Base-by-base conservation (phyloP, 352 stramenopile species). In the Phytopythium delawarense region DNA sequence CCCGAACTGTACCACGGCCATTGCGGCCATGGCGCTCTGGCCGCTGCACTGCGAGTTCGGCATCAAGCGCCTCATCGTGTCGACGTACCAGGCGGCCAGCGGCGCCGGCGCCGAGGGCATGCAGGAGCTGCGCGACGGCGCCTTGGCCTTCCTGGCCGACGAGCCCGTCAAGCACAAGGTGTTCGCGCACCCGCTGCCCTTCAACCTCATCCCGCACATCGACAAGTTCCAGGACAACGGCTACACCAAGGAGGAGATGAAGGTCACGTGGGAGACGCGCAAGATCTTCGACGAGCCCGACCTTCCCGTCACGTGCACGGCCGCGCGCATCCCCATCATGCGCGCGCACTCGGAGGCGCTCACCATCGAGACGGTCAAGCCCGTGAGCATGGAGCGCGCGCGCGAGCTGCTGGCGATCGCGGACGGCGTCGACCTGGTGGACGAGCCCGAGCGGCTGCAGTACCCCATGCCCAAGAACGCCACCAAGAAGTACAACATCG, bases 181-280 rank as follows among this genome's bases (percentile, higher is more conserved):
- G 11, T 99, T 99, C 79, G 92, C 95, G 39, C 95, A 99, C 81
- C 96, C 96, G 52, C 73, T 99, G 56, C 92, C 96, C 18, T 99
- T 99, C 78, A 99, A 99, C 81, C 88, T 99, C 23, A 99, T 99
- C 74, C 97, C 97, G 45, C 97, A 99, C 75, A 99, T 99, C 76
- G 97, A 99, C 78, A 98, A 98, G 72, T 99, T 99, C 72, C 96
- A 99, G 78, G 87, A 96, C 12, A 99, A 99, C 72, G 91, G 95
- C 61, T 99, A 98, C 81, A 99, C 96, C 39, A 99, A 99, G 82
- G 97, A 99, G 74, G 97, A 99, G 84, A 99, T 99, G 96, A 99
- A 99, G 74, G 96, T 99, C 39, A 98, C 96, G 57, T 99, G 97
- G 97, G 97, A 99, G 75, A 98, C 93, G 45, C 88, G 91, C 67